Base-by-base conservation (phyloP, 1,139 yeast species). In the Hyphopichia wangnamkhiaoensis region DNA sequence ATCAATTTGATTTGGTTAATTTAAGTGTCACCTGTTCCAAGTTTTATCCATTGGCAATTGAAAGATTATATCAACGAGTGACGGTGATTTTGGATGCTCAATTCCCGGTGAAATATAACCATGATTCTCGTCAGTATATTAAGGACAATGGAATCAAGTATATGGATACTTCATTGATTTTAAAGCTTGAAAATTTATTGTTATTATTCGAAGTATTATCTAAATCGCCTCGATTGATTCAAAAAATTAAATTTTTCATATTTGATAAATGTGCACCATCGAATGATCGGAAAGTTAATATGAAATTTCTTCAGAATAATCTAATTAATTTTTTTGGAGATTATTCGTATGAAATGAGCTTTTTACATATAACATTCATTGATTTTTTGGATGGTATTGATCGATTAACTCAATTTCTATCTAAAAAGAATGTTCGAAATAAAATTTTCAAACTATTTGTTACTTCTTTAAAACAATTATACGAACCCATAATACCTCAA, bases 321-420 rank as follows among this genome's bases (percentile, higher is more conserved):
- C 43, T 63, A 14, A 54, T 66, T 29, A 61, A 58, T 6, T 58
- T 57, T 39, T 63, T 68, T 46, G 70, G 64, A 1, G 26, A 42
- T 13, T 39, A 53, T 34, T 56, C 68, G 25, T 33, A 40, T 2
- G 58, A 57, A 31, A 48, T 66, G 39, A 60, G 56, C 37, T 65
- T 66, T 39, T 47, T 68, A 24, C 72, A 68, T 40, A 65, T 66
- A 30, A 61, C 71, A 3, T 67, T 66, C 41, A 42, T 56, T 20
- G 68, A 67, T 39, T 62, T 59, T 40, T 35, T 51, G 12, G 45
- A 43, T 14, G 70, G 71, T 1, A 52, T 63, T 13, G 44, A 41
- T 6, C 53, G 58, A 37, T 48, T 65, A 25, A 58, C 64, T 12
- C 42, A 44, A 13, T 67, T 66, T 38, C 45, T 65, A 21, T 40